These are phyloP conservation scores for Ophiostoma sp. DNA, from an alignment of 2,329 filamentous ascomycete genomes.

Conservation along the genomic window DNA sequence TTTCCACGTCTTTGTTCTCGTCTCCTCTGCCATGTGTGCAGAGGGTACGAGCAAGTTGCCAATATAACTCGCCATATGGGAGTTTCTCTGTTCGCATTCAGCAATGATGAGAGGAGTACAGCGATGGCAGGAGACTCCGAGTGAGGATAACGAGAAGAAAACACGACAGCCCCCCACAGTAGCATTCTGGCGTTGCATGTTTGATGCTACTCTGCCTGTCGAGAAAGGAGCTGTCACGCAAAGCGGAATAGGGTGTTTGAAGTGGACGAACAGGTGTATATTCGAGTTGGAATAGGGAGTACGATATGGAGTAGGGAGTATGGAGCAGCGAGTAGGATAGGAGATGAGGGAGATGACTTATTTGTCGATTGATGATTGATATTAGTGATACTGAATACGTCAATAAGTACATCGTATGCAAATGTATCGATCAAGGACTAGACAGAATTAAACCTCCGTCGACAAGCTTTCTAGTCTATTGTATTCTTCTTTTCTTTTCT, in stretches of 20 bases:
- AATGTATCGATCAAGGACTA: not conserved
- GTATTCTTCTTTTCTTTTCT: not conserved
- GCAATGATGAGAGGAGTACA: not conserved
- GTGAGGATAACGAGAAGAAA: not conserved
- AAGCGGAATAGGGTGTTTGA: not conserved
- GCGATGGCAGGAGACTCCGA: not conserved
- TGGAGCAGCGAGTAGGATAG: not conserved
- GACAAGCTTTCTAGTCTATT: not conserved
- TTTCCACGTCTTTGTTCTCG: too few species aligned
- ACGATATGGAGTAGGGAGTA: not conserved
- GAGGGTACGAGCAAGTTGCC: too few species aligned
- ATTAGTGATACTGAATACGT: not conserved
- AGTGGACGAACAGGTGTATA: slow-evolving; percentile 9
- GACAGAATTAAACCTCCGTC: not conserved
- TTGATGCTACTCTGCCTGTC: not conserved
- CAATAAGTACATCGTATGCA: not conserved
- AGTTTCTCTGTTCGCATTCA: not conserved
- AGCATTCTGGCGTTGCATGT: not conserved
- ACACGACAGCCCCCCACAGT: not conserved
- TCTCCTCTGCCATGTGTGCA: not conserved
- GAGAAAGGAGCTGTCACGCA: not conserved
- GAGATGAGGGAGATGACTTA: not conserved
- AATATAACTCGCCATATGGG: too few species aligned
- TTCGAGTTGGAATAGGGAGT: not conserved
- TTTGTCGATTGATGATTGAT: not conserved